These are phyloP conservation scores for Cordyceps fumosorosea DNA, from an alignment of 2,329 filamentous ascomycete species.

Conservation along the genomic window DNA sequence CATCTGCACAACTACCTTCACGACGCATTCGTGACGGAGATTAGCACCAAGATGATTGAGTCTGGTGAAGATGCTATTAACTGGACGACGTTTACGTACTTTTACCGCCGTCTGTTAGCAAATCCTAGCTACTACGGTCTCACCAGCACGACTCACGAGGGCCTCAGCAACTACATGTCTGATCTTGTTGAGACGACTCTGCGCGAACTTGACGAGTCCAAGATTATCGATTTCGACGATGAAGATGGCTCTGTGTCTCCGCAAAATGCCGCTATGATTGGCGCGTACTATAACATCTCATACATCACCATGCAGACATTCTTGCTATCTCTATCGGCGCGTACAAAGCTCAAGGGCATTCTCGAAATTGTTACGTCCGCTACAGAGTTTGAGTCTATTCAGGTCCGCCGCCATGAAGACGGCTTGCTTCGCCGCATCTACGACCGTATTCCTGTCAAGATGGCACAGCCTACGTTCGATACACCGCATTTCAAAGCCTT, in stretches of 20 bases:
- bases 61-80: conserved; percentile 96
- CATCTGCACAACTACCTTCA: conserved; percentile 87
- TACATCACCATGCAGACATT: conserved; percentile 99
- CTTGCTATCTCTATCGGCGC: conserved; percentile 77
- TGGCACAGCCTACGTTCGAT: conserved; percentile 77
- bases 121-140: conserved; percentile 97
- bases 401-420: conserved; percentile 90
- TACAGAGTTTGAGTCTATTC: conserved; percentile 91
- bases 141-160: conserved; percentile 81
- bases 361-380: conserved; percentile 96
- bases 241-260: conserved; percentile 85
- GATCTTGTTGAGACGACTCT: conserved; percentile 90
- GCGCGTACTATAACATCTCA: conserved; percentile 98
- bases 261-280: conserved; percentile 95
- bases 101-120: conserved; percentile 87
- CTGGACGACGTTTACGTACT: conserved; percentile 98
- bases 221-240: conserved; percentile 93
- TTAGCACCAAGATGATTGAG: conserved; percentile 91
- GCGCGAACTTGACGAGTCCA: conserved; percentile 83
- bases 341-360: conserved; percentile 93
- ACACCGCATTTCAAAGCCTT: conserved; percentile 99
- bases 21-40: conserved; percentile 94
- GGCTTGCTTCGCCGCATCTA: conserved; percentile 84
- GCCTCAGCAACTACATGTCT: conserved; percentile 87
- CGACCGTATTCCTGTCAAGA: conserved; percentile 90